Base-by-base conservation (phyloP, 2,329 filamentous ascomycete species). In the Magnaporthales sp. region DNA sequence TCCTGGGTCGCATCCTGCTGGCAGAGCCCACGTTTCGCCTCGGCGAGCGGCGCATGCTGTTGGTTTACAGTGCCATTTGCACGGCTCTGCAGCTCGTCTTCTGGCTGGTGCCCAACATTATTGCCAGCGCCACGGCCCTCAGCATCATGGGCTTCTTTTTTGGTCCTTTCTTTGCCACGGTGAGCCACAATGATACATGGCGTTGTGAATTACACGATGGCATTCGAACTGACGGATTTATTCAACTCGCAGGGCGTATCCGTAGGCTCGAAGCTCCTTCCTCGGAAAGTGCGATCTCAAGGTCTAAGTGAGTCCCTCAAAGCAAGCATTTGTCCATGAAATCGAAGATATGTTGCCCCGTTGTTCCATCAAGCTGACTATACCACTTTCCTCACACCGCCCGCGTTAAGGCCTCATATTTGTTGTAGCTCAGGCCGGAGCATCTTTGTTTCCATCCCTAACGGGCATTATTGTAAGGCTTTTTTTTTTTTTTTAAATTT, bases 71-170 rank as follows among this genome's bases (percentile, higher is more conserved):
- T 3, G 77, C 84, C 5, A 73, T 87, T 19, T 83, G 86, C 2
- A 87, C 92, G 73, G 86, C 74, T 0, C 80, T 91, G 5, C 85
- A 92, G 71, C 82, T 94, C 0, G 76, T 94, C 56, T 91, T 94
- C 79, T 95, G 91, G 91, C 86, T 93, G 2, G 88, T 95, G 0
- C 91, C 91, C 0, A 84, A 89, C 65, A 92, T 93, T 74, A 85
- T 90, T 72, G 89, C 91, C 6, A 91, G 89, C 0, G 89, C 90
- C 0, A 82, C 93, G 1, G 87, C 89, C 4, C 88, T 92, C 11
- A 80, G 87, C 0, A 75, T 94, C 0, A 85, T 92, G 68, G 91
- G 91, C 0, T 92, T 94, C 80, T 92, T 93, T 73, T 81, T 95
- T 0, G 91, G 91, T 0, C 91, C 91, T 0, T 75, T 94, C 22